Percentiles rank a stretch among this genome's conserved stretches.
Conservation (phyloP, 2,329 filamentous ascomycete species). For the Calonectria leucothoes region DNA sequence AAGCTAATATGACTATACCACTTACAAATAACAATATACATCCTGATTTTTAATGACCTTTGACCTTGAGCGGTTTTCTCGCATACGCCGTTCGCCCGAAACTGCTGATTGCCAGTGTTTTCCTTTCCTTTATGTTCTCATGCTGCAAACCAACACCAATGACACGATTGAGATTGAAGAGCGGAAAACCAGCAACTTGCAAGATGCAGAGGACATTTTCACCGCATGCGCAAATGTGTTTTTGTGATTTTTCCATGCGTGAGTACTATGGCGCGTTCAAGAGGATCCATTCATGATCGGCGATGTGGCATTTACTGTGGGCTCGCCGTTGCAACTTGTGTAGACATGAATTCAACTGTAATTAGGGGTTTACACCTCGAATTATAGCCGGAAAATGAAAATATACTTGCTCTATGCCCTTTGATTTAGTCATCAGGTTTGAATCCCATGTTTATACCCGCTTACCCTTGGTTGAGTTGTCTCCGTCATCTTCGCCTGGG, state of each 20-base stretch:
- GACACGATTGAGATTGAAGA: neutral
- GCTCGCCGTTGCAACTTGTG: neutral
- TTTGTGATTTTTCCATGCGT: neutral
- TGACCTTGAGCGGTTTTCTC: neutral
- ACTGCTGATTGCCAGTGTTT: neutral
- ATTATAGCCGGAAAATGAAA: neutral
- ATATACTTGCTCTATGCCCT: no score
- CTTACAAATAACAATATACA: neutral
- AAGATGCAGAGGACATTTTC: neutral
- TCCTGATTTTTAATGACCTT: neutral
- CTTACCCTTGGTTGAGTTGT: neutral
- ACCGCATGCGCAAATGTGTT: neutral
- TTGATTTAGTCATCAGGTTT: neutral
- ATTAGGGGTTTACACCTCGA: neutral
- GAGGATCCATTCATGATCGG: neutral
- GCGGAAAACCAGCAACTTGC: no score
- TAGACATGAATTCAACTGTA: neutral
- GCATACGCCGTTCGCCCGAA: neutral
- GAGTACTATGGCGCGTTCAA: neutral
- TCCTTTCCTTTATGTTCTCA: no score
- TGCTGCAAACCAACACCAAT: neutral
- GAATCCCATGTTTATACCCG: neutral
- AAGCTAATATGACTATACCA: neutral
- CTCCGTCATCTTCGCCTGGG: neutral
- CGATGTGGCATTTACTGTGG: neutral